Percentiles rank a stretch among this genome's conserved stretches.
phyloP scores from a whole-genome alignment of 768 basidiomycete genomes.

The Leccinum sublutescens region DNA sequence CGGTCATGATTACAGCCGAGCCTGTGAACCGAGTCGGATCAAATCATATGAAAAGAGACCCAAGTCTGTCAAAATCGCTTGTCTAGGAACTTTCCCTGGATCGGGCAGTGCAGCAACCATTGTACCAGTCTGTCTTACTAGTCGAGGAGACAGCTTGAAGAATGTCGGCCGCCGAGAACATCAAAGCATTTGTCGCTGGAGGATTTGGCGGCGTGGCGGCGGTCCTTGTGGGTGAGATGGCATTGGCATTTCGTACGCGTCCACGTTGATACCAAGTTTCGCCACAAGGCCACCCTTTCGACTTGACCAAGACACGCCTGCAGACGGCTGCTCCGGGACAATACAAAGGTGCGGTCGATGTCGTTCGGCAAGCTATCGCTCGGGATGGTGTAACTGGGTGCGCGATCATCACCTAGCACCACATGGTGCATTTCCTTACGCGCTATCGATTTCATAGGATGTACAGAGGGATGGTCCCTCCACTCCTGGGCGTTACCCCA shows the following conservation, averaged over 20 bases:
- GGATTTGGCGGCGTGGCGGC: constrained; percentile 88
- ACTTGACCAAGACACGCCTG: constrained; percentile 92
- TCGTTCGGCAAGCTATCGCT: constrained; percentile 88
- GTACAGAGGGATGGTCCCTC: constrained; percentile 93
- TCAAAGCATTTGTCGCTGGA: constrained; percentile 90
- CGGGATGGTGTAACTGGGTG: constrained; percentile 89
- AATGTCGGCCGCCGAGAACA: constrained; percentile 36
- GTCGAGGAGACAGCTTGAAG: constrained; percentile 21
- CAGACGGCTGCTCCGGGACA: constrained; percentile 89
- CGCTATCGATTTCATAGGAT: constrained; percentile 44
- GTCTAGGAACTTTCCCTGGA: constrained; percentile 19
- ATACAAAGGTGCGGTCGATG: constrained; percentile 92
- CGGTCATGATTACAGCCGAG: no score
- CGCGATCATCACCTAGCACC: constrained; percentile 1
- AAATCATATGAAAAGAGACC: constrained; percentile 30
- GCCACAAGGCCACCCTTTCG: constrained; percentile 87
- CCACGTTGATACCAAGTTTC: constrained; percentile 8
- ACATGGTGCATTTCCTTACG: constrained; percentile 1
- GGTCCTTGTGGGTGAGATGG: constrained; percentile 75
- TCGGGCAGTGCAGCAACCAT: background rate
- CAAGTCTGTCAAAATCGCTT: constrained; percentile 19
- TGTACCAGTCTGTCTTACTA: constrained; percentile 6
- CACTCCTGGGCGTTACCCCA: constrained; percentile 91
- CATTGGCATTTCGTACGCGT: background rate
- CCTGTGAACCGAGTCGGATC: constrained; percentile 3